Evolutionary conservation across 352 stramenopile species (phyloP).

Genomic region (Bremia lactucae): DNA sequence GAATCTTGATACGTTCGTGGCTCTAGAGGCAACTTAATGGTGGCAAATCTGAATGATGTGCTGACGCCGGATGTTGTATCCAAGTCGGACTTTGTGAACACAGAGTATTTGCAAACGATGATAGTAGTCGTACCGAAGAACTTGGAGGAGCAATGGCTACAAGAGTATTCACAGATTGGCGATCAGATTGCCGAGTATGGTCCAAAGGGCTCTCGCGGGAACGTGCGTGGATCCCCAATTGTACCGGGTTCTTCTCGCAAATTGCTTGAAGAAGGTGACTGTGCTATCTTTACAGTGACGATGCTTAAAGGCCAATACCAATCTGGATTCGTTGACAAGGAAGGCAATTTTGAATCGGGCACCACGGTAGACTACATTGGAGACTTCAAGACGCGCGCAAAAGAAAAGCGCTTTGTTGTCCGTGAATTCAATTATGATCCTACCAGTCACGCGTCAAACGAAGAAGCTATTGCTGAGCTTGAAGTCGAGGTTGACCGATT

Average conservation of each 20-base stretch:
- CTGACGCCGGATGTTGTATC: slow-evolving; percentile 87
- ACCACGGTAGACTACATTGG: slow-evolving; percentile 91
- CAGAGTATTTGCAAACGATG: slow-evolving; percentile 94
- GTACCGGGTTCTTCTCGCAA: slow-evolving; percentile 88
- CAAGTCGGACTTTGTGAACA: slow-evolving; percentile 89
- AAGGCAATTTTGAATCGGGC: slow-evolving; percentile 85
- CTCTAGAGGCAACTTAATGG: slow-evolving; percentile 86
- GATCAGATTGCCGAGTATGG: slow-evolving; percentile 86
- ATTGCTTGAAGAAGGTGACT: slow-evolving; percentile 88
- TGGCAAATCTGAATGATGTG: slow-evolving; percentile 91
- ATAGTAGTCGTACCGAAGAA: slow-evolving; percentile 92
- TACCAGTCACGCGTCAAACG: slow-evolving; percentile 76
- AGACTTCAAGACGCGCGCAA: slow-evolving; percentile 88
- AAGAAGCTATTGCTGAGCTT: slow-evolving; percentile 77
- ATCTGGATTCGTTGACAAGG: slow-evolving; percentile 71
- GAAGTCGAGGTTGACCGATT: slow-evolving; percentile 90
- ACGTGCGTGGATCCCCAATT: slow-evolving; percentile 90
- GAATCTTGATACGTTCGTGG: not conserved
- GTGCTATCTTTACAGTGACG: slow-evolving; percentile 90
- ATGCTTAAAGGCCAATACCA: slow-evolving; percentile 93
- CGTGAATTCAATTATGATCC: slow-evolving; percentile 90
- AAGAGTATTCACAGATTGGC: slow-evolving; percentile 83
- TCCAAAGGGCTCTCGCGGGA: slow-evolving; percentile 82
- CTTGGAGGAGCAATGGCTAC: slow-evolving; percentile 83
- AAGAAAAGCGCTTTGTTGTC: slow-evolving; percentile 90